Base-by-base conservation (phyloP, 2,329 filamentous ascomycete genomes). In the Calonectria crousiana region DNA sequence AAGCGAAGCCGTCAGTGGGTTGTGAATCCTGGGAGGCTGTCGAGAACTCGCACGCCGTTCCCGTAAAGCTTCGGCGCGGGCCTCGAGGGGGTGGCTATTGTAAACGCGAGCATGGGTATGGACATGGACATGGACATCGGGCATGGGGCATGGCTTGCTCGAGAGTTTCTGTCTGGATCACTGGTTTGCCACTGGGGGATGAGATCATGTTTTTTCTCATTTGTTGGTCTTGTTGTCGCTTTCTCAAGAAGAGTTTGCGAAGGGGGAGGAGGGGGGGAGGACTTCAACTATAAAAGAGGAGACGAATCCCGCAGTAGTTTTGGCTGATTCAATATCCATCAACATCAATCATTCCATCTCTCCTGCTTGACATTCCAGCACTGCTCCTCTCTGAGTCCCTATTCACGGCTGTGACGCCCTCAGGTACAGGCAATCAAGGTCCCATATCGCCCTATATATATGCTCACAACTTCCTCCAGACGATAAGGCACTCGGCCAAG, bases 1-100 rank as follows among this genome's bases (percentile, higher is more conserved):
- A 51, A 53, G 23, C 23, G 56, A 78, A 64, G 58, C 58, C 56
- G 75, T 67, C 23, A 34, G 71, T 78, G 62, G 58, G 30, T 60
- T 71, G 56, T 44, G 16, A n/a, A 53, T 10, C 62, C 64, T 52
- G 62, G 51, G 20, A 56, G 60, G 28, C 30, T 32, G 36, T 60
- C 62, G 47, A 74, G 76, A 51, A 3, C 62, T 66, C 70, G 71
- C 73, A 77, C 72, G 38, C 16, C 34, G 53, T 64, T 53, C 56
- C 60, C 32, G 32, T 34, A 13, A 34, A 30, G 30, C 6, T 38
- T 68, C 41, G 36, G 52, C 41, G 73, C 76, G 74, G 73, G 53
- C 52, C 26, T 32, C 52, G 5, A 32, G 32, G 32, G n/a, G 44
- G 56, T 66, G 28, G 26, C n/a, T 47, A 47, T 20, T 64, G 72